These are phyloP conservation scores for Vitis riparia DNA, from an alignment of 164 flowering plant species.

Conservation along the genomic window DNA sequence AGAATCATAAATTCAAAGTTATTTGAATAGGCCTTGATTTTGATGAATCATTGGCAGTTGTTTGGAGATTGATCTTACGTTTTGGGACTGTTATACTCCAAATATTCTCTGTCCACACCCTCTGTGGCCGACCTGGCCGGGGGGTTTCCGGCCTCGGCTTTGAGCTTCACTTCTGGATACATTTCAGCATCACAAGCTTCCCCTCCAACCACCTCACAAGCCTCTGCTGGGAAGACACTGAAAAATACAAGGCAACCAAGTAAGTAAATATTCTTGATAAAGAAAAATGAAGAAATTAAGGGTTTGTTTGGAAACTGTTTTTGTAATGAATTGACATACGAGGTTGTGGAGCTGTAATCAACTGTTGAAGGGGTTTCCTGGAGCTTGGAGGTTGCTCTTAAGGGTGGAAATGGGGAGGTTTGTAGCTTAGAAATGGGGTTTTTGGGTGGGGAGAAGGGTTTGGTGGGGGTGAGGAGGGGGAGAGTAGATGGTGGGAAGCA, in stretches of 20 bases:
- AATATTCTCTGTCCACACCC: constrained; percentile 62
- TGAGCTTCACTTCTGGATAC: constrained; percentile 65
- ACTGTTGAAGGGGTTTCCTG: constrained; percentile 31
- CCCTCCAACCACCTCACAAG: constrained; percentile 79
- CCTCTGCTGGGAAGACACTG: constrained; percentile 86
- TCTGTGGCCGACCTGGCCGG: constrained; percentile 23
- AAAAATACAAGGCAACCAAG: too few species aligned
- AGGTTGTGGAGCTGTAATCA: constrained; percentile 52
- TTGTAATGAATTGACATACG: constrained; percentile 31
- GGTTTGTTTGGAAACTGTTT: too few species aligned
- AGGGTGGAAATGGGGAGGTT: constrained; percentile 7
- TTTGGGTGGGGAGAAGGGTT: not conserved
- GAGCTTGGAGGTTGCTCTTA: constrained; percentile 22
- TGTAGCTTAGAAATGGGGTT: constrained; percentile 1
- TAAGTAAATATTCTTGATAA: too few species aligned
- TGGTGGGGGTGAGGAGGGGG: constrained; percentile 5
- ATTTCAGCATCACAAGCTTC: constrained; percentile 59
- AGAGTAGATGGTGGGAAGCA: constrained; percentile 3
- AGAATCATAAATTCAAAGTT: not conserved
- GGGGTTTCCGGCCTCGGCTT: constrained; percentile 24
- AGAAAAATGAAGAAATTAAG: not conserved
- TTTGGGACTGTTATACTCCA: constrained; percentile 54
- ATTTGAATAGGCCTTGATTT: too few species aligned
- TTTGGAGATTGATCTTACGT: constrained; percentile 37
- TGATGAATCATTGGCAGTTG: too few species aligned